Evolutionary conservation across 352 stramenopile genomes (phyloP).

Genomic region (Globisporangium okanoganense): DNA sequence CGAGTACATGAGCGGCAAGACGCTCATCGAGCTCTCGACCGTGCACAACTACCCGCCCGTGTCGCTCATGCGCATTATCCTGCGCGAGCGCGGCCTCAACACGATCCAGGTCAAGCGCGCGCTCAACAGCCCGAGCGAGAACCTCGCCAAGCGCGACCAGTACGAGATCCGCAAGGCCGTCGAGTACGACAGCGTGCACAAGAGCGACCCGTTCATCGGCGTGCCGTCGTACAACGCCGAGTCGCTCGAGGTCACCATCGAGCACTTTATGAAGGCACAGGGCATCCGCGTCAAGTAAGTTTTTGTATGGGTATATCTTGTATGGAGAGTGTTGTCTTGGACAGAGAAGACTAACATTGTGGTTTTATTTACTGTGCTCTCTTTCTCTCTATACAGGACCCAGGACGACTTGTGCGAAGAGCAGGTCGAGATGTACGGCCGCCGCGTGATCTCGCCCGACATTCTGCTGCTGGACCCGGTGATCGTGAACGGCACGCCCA

Average conservation of each 20-base stretch:
- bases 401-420: constrained; percentile 68
- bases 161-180: constrained; percentile 65
- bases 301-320: neutral
- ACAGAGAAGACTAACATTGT: neutral
- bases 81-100: constrained; percentile 59
- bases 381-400: constrained; percentile 32
- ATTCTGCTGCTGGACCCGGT: constrained; percentile 79
- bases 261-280: constrained; percentile 65
- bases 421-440: constrained; percentile 58
- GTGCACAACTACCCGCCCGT: constrained; percentile 81
- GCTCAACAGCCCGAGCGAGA: constrained; percentile 37
- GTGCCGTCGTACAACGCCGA: constrained; percentile 61
- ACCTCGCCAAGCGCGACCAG: constrained; percentile 65
- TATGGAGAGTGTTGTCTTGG: neutral
- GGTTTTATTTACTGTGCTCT: neutral
- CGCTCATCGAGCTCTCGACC: constrained; percentile 70
- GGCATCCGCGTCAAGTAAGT: constrained; percentile 79
- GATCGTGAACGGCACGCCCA: constrained; percentile 78
- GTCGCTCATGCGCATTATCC: constrained; percentile 80
- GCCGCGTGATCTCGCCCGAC: constrained; percentile 75
- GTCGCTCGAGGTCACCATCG: constrained; percentile 69
- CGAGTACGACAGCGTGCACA: constrained; percentile 82
- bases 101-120: constrained; percentile 60
- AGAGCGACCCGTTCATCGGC: constrained; percentile 79
- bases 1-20: constrained; percentile 73